Evolutionary conservation across 2,329 filamentous ascomycete species (phyloP).

Genomic region (Exophiala mesophila): DNA sequence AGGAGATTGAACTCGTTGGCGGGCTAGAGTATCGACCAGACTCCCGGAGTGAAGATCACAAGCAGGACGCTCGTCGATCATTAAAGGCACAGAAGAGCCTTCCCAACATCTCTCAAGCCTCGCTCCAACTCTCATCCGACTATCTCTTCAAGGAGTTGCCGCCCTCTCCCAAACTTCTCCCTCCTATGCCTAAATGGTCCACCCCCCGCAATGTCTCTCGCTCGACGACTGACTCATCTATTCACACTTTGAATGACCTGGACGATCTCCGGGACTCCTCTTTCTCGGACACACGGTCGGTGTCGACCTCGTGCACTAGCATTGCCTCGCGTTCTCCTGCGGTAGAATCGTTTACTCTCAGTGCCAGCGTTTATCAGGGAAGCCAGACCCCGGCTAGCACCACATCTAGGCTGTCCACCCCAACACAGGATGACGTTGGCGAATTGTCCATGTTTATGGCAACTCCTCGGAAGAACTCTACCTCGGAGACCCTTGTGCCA

Average conservation of each 20-base stretch:
- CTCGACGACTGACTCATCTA: constrained; percentile 44
- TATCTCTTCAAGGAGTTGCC: background rate
- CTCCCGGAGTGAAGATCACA: constrained; percentile 22
- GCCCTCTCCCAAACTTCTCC: constrained; percentile 8
- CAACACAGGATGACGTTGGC: constrained; percentile 11
- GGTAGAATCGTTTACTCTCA: constrained; percentile 12
- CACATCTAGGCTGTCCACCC: constrained; percentile 10
- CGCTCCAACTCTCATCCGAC: constrained; percentile 2
- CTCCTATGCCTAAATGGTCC: constrained; percentile 9
- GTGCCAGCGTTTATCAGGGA: constrained; percentile 4
- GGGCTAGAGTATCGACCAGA: constrained; percentile 42
- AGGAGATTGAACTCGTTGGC: constrained; percentile 43
- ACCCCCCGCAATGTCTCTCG: constrained; percentile 11
- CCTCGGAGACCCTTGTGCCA: background rate
- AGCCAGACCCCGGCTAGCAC: background rate
- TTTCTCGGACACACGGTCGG: constrained; percentile 15
- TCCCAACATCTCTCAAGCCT: constrained; percentile 10
- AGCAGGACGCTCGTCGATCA: constrained; percentile 4
- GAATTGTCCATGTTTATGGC: constrained; percentile 13
- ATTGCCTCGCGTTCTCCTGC: constrained; percentile 5
- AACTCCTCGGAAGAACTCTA: constrained; percentile 7
- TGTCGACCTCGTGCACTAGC: constrained; percentile 19
- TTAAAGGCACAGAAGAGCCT: constrained; percentile 16
- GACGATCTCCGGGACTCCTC: constrained; percentile 14
- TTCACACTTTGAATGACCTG: constrained; percentile 27